Conservation (phyloP, 805 yeast species). For the Metschnikowia gelsemii region DNA sequence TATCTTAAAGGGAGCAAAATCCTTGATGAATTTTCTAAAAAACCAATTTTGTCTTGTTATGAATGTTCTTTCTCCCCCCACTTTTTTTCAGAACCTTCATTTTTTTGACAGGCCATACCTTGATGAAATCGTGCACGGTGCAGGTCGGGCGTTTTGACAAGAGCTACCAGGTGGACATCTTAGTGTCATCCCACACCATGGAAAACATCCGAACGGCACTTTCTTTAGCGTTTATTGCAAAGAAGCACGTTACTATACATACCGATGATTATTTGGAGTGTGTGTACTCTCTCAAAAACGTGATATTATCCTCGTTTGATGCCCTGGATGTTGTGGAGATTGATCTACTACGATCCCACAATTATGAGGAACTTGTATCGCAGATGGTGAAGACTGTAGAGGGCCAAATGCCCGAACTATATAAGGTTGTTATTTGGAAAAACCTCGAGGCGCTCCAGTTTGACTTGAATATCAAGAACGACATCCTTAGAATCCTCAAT, state of each 20-base stretch:
- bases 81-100: too few species aligned
- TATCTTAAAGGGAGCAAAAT: too few species aligned
- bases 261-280: conserved; percentile 15
- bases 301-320: conserved; percentile 1
- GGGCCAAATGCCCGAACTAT: conserved; percentile 11
- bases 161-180: background rate
- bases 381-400: conserved; percentile 14
- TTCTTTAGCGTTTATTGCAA: conserved; percentile 16
- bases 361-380: conserved; percentile 8
- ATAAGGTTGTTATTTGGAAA: conserved; percentile 18
- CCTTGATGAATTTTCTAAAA: too few species aligned
- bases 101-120: too few species aligned
- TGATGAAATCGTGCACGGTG: too few species aligned
- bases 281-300: conserved; percentile 2
- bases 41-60: too few species aligned
- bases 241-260: conserved; percentile 10
- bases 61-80: too few species aligned
- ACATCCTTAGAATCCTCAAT: conserved; percentile 12
- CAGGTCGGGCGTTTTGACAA: background rate
- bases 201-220: conserved; percentile 20
- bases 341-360: conserved; percentile 15
- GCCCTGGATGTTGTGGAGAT: conserved; percentile 15
- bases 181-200: too few species aligned
- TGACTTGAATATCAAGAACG: conserved; percentile 6
- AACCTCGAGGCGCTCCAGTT: conserved; percentile 15